Evolutionary conservation across 192 early-diverging fungal genomes (phyloP).

Genomic region (Gamsiella multidivaricata): DNA sequence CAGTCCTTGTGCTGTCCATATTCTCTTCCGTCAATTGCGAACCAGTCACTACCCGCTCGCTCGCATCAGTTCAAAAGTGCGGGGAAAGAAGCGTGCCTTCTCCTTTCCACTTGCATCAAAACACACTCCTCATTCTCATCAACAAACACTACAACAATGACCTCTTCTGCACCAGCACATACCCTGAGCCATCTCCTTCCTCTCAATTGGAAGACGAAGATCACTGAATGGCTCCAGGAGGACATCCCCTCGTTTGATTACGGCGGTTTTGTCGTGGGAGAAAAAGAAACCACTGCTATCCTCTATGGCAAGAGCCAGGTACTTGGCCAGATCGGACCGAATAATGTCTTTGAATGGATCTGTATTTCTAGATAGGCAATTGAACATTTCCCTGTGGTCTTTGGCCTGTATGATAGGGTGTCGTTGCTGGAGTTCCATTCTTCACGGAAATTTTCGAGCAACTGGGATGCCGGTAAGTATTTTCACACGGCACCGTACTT

Average conservation of each 20-base stretch:
- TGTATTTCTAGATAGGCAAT: too few relatives aligned
- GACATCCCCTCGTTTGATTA: slow-evolving; percentile 99
- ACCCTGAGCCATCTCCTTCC: slow-evolving; percentile 75
- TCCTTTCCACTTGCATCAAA: too few relatives aligned
- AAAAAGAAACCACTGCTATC: slow-evolving; percentile 81
- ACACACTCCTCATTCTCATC: not conserved
- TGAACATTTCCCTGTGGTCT: too few relatives aligned
- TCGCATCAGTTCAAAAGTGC: too few relatives aligned
- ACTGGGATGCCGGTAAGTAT: slow-evolving; percentile 80
- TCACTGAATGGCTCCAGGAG: slow-evolving; percentile 89
- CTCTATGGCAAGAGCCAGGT: slow-evolving; percentile 86
- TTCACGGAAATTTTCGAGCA: slow-evolving; percentile 96
- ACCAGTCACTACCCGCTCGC: too few relatives aligned
- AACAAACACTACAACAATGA: slow-evolving; percentile 21
- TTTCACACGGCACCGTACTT: too few relatives aligned
- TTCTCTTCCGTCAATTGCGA: not conserved
- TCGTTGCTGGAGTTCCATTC: slow-evolving; percentile 94
- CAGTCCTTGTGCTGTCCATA: too few relatives aligned
- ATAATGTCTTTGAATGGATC: too few relatives aligned
- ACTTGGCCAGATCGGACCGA: too few relatives aligned
- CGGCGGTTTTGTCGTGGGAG: slow-evolving; percentile 96
- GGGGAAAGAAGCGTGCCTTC: too few relatives aligned
- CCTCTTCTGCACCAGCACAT: slow-evolving; percentile 54
- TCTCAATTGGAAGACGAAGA: slow-evolving; percentile 74
- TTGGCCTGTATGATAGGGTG: slow-evolving; percentile 64